Percentiles rank a stretch among this genome's conserved stretches.
Evolutionary conservation across 192 early-diverging fungal genomes (phyloP).

Genomic region (Backusella circina): DNA sequence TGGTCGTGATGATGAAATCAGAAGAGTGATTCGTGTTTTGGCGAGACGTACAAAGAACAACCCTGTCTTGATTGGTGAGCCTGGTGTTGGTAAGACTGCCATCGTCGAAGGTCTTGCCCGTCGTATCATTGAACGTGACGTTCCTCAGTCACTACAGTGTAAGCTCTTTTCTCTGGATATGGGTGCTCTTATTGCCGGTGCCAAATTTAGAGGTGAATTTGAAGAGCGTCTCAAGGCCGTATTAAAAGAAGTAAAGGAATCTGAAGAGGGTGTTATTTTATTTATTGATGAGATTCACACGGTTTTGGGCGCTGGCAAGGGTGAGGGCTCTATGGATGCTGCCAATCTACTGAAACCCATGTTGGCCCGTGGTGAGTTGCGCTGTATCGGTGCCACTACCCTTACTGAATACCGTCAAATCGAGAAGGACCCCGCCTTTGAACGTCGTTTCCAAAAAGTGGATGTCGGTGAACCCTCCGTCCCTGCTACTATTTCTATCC

Average conservation of each 20-base stretch:
- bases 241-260: conserved; percentile 91
- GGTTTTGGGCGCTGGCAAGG: conserved; percentile 90
- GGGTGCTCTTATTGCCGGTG: conserved; percentile 91
- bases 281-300: conserved; percentile 99
- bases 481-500: conserved; percentile 68
- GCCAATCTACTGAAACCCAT: conserved; percentile 98
- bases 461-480: conserved; percentile 69
- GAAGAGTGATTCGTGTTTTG: conserved; percentile 89
- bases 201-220: conserved; percentile 97
- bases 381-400: conserved; percentile 96
- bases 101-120: conserved; percentile 95
- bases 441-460: conserved; percentile 75
- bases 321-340: conserved; percentile 79
- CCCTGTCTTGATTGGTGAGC: conserved; percentile 72
- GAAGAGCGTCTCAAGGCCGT: conserved; percentile 97
- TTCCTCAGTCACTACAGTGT: conserved; percentile 80
- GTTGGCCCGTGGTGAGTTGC: conserved; percentile 94
- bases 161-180: conserved; percentile 92
- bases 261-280: conserved; percentile 84
- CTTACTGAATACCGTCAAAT: conserved; percentile 93
- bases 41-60: conserved; percentile 80
- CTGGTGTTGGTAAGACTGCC: conserved; percentile 81
- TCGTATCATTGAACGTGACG: conserved; percentile 90
- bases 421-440: conserved; percentile 77
- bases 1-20: conserved; percentile 95